Conservation (phyloP, 2,329 filamentous ascomycete species). For the Apiospora pterosperma region DNA sequence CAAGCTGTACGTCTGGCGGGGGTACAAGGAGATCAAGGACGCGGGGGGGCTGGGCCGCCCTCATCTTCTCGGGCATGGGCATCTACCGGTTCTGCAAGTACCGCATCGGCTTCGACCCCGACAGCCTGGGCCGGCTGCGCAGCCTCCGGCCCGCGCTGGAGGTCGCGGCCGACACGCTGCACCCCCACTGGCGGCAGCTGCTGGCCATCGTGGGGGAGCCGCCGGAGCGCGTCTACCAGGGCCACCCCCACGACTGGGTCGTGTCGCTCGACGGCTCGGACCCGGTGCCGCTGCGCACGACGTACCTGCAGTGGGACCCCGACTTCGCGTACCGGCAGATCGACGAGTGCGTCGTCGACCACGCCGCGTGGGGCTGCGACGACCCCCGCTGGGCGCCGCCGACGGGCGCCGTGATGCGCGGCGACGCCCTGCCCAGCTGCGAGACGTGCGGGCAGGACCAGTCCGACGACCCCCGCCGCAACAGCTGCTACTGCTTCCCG, state of each 20-base stretch:
- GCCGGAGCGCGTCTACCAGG: slow-evolving; percentile 36
- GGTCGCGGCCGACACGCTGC: slow-evolving; percentile 49
- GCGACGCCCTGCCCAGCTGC: slow-evolving; percentile 31
- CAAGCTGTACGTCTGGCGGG: slow-evolving; percentile 47
- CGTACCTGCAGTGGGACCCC: slow-evolving; percentile 43
- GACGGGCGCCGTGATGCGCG: slow-evolving; percentile 13
- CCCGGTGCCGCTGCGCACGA: slow-evolving; percentile 40
- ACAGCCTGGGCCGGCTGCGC: slow-evolving; percentile 44
- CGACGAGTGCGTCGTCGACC: slow-evolving; percentile 46
- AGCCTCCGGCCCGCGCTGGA: slow-evolving; percentile 45
- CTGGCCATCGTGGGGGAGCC: slow-evolving; percentile 42
- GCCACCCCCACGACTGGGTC: slow-evolving; percentile 51
- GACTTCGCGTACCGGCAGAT: slow-evolving; percentile 46
- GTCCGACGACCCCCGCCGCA: slow-evolving; percentile 44
- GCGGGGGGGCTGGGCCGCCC: slow-evolving; percentile 51
- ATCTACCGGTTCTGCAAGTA: slow-evolving; percentile 61
- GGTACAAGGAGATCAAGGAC: slow-evolving; percentile 57
- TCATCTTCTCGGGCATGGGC: slow-evolving; percentile 55
- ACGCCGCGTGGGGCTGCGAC: slow-evolving; percentile 42
- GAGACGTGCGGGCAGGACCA: slow-evolving; percentile 43
- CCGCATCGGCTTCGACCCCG: slow-evolving; percentile 48
- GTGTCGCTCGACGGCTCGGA: slow-evolving; percentile 36
- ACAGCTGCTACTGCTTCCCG: slow-evolving; percentile 51
- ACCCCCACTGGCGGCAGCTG: slow-evolving; percentile 50
- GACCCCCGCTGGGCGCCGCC: slow-evolving; percentile 43